These are phyloP conservation scores for Pythium scleroteichum DNA, from an alignment of 352 stramenopile species.

Conservation along the genomic window DNA sequence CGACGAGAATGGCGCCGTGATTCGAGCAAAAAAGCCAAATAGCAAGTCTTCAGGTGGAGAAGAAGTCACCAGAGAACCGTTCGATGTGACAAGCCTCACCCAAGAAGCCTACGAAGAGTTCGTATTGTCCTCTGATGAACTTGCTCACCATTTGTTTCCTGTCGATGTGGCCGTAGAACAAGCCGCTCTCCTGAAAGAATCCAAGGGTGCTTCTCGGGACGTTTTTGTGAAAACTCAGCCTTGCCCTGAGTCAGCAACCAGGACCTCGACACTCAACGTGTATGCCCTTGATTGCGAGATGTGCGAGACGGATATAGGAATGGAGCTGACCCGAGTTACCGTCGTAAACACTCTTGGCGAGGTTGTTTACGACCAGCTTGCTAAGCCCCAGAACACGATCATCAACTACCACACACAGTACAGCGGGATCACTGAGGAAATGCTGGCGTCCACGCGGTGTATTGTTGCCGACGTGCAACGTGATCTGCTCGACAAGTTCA, in stretches of 20 bases:
- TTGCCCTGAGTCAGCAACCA: constrained; percentile 27
- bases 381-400: constrained; percentile 84
- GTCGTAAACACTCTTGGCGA: constrained; percentile 56
- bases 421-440: constrained; percentile 85
- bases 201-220: constrained; percentile 53
- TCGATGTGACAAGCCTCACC: constrained; percentile 16
- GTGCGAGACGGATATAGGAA: constrained; percentile 85
- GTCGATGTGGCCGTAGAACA: constrained; percentile 66
- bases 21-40: constrained; percentile 24
- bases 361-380: constrained; percentile 83
- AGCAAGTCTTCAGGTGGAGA: constrained; percentile 13
- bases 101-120: constrained; percentile 48
- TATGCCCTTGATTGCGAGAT: constrained; percentile 90
- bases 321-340: constrained; percentile 83
- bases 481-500: constrained; percentile 49
- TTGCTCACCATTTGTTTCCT: constrained; percentile 72
- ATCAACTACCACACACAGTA: constrained; percentile 91
- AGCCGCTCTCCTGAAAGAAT: constrained; percentile 46
- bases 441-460: constrained; percentile 50
- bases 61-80: constrained; percentile 9
- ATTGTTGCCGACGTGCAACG: constrained; percentile 77
- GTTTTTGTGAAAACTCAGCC: constrained; percentile 51
- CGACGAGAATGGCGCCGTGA: constrained; percentile 39
- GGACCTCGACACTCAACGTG: constrained; percentile 29
- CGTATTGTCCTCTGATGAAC: constrained; percentile 59